Base-by-base conservation (phyloP, 164 flowering plant genomes). In the Tinospora cordifolia region DNA sequence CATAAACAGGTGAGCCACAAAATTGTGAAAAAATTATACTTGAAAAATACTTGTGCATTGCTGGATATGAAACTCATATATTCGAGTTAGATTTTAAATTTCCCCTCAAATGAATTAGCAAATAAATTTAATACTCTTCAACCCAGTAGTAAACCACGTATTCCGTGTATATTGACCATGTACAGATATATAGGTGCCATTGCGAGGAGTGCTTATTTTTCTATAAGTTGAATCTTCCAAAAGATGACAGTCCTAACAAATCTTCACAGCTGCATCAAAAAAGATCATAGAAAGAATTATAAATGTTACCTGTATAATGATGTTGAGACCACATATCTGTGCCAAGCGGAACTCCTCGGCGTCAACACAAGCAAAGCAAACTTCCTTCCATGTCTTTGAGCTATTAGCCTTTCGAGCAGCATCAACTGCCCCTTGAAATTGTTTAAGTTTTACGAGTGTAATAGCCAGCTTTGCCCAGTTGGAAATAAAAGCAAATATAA, bases 331-430 rank as follows among this genome's bases (percentile, higher is more conserved):
- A 85, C 99, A 94, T n/a, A 94, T 94, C 78, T 94, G 99, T 67
- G 99, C 98, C 79, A 94, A 79, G n/a, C 98, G 91, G 88, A 94
- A 94, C 80, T 94, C 99, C 81, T 94, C 99, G 10, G 97, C 98
- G 85, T 92, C 98, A 71, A 94, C 99, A 85, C 99, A 94, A 69
- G 99, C 99, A 87, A 94, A 94, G 80, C 99, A 94, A 46, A 94
- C 97, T 80, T 89, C 96, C 76, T 94, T 94, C 99, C 98, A 92
- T 70, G 99, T 94, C 83, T 94, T 94, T 30, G 99, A 80, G 71
- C 98, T 94, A 79, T 92, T 94, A 17, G 99, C 99, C 81, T 94
- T 94, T 6, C 99, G 74, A 72, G 99, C 99, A 26, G 99, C 99
- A 85, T 94, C 99, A 72, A 94, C 99, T 69, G 99, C 99, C 68